Evolutionary conservation across 495 filamentous ascomycete genomes (phyloP).

Genomic region (Neurospora sp.): DNA sequence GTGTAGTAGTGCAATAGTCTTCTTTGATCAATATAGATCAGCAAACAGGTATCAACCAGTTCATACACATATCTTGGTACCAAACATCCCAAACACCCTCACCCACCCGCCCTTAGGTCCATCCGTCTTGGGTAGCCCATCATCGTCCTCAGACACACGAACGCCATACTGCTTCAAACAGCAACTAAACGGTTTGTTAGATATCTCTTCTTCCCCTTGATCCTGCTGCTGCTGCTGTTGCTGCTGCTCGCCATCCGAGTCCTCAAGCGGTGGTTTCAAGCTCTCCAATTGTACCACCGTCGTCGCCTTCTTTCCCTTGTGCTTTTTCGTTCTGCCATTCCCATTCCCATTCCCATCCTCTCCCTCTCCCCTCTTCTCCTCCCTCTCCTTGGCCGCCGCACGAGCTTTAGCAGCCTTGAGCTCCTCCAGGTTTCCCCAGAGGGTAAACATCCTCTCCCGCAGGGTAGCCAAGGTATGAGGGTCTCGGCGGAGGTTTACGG

Average conservation of each 20-base stretch:
- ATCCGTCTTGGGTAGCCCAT: slow-evolving; percentile 11
- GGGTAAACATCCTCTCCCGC: slow-evolving; percentile 59
- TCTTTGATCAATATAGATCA: background rate
- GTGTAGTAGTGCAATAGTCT: background rate
- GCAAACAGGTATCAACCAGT: background rate
- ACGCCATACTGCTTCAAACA: slow-evolving; percentile 55
- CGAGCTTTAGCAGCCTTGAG: slow-evolving; percentile 29
- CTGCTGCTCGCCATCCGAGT: slow-evolving; percentile 14
- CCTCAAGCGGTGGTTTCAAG: slow-evolving; percentile 12
- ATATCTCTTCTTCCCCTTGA: slow-evolving; percentile 6
- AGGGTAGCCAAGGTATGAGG: slow-evolving; percentile 36
- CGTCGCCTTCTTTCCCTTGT: background rate
- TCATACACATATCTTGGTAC: slow-evolving; percentile 36
- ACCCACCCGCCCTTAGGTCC: slow-evolving; percentile 31
- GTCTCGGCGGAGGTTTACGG: slow-evolving; percentile 53
- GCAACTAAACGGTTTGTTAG: slow-evolving; percentile 47
- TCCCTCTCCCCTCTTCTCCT: background rate
- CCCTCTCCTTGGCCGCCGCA: background rate
- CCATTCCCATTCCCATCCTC: background rate
- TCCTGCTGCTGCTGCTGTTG: slow-evolving; percentile 4
- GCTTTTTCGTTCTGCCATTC: background rate
- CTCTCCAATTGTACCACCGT: background rate
- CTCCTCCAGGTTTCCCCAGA: slow-evolving; percentile 87
- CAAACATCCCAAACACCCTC: slow-evolving; percentile 45
- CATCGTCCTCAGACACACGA: slow-evolving; percentile 15